Evolutionary conservation across 345 rosid species (phyloP), one percentile per base, ranked within the genome.

Genomic region (Pistacia vera): DNA sequence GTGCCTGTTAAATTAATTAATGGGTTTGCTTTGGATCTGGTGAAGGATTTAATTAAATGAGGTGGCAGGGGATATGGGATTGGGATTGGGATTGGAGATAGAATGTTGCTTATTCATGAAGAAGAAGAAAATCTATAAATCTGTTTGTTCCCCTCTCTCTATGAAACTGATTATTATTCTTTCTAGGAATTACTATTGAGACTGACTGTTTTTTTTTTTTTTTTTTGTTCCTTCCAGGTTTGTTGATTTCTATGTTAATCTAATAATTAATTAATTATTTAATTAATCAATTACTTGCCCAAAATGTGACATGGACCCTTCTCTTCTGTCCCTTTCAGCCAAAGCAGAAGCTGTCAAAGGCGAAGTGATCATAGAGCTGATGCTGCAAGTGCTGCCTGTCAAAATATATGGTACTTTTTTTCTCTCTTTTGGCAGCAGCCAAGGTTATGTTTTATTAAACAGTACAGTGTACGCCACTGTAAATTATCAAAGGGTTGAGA

Each of bases 21-120:
- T 41, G 46, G 46, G 46, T 17, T 70, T 64, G 83, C 80, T 3
- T 77, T 63, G 84, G 84, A 81, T 81, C 84, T 77, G 84, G 77
- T 65, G 81, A 63, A 63, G 2, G 3, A 56, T 41, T 4, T 76
- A 67, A 66, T 1, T 49, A 1, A 62, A 59, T n/a, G 57, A 13
- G 70, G 55, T n/a, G 78, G 80, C 25, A 25, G 25, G 25, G 25
- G 25, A 25, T 25, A 25, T 79, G 70, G 73, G 48, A 25, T 25
- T 25, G 25, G 0, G 71, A 22, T 46, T 30, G 69, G 33, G 69
- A 66, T 36, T 44, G 68, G 46, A 25, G 1, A 59, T 25, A 58
- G 81, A 77, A 81, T 77, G 76, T 74, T 77, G 84, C 73, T 73
- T 70, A 51, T 59, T 74, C 63, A 68, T 68, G 58, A 68, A 68